phyloP scores from a whole-genome alignment of 2,329 filamentous ascomycete species.

The Alternaria sp. region DNA sequence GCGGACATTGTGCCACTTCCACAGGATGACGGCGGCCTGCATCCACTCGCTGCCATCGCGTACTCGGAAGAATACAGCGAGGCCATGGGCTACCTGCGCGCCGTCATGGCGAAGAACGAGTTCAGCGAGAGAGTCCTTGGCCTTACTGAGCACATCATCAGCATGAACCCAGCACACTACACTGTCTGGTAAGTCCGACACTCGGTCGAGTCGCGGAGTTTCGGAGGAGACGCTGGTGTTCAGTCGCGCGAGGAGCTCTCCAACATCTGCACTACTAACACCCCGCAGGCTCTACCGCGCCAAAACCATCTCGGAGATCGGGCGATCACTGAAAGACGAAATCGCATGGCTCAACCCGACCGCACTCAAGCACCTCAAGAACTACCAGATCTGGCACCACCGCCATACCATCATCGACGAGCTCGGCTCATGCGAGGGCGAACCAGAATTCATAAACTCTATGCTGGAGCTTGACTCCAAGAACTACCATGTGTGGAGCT shows the following conservation, averaged over 20 bases:
- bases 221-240: conserved; percentile 8
- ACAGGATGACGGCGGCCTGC: conserved; percentile 77
- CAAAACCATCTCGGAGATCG: conserved; percentile 74
- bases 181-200: conserved; percentile 78
- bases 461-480: conserved; percentile 91
- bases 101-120: conserved; percentile 90
- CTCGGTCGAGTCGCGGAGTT: conserved; percentile 1
- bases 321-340: conserved; percentile 73
- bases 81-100: conserved; percentile 91
- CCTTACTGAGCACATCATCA: conserved; percentile 89
- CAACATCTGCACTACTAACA: conserved; percentile 25
- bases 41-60: conserved; percentile 89
- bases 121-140: conserved; percentile 78
- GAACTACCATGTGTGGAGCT: conserved; percentile 99
- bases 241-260: background rate
- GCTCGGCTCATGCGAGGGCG: conserved; percentile 68
- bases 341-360: conserved; percentile 86
- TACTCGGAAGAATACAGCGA: conserved; percentile 91
- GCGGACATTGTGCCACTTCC: conserved; percentile 84
- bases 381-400: conserved; percentile 96
- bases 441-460: conserved; percentile 76
- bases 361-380: conserved; percentile 87
- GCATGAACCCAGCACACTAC: conserved; percentile 95
- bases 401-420: conserved; percentile 66
- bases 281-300: conserved; percentile 81